Evolutionary conservation across 2,329 filamentous ascomycete species (phyloP).

Genomic region (Sarocladium kiliense): DNA sequence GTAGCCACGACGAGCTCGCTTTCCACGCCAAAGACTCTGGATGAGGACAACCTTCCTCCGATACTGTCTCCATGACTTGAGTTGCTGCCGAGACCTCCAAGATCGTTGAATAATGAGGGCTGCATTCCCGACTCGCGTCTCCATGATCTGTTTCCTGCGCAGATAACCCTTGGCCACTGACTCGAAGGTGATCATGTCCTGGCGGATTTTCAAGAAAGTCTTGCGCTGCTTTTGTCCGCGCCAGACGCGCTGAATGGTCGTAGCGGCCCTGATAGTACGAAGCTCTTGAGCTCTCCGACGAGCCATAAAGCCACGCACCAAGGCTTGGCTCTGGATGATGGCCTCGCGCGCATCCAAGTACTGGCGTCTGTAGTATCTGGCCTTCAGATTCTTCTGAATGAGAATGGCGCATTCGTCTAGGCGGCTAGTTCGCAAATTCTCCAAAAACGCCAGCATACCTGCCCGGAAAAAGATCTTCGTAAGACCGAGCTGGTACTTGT

Average conservation of each 20-base stretch:
- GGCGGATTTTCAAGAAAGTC: slow-evolving; percentile 70
- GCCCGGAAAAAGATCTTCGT: slow-evolving; percentile 99
- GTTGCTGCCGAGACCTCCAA: slow-evolving; percentile 76
- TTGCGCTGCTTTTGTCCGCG: slow-evolving; percentile 86
- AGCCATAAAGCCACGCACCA: slow-evolving; percentile 71
- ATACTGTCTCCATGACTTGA: slow-evolving; percentile 81
- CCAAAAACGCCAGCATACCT: slow-evolving; percentile 96
- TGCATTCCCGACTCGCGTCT: slow-evolving; percentile 88
- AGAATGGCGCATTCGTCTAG: slow-evolving; percentile 92
- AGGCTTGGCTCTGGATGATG: slow-evolving; percentile 74
- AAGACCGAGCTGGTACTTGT: slow-evolving; percentile 96
- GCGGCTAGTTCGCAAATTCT: slow-evolving; percentile 84
- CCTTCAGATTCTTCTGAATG: slow-evolving; percentile 97
- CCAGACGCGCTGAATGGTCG: slow-evolving; percentile 93
- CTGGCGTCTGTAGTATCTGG: slow-evolving; percentile 89
- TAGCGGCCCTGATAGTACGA: slow-evolving; percentile 79
- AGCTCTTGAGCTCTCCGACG: slow-evolving; percentile 74
- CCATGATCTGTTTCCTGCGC: slow-evolving; percentile 84
- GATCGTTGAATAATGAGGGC: slow-evolving; percentile 84
- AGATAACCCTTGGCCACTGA: slow-evolving; percentile 89
- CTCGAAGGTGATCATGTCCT: slow-evolving; percentile 83
- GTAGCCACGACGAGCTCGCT: slow-evolving; percentile 73
- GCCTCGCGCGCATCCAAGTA: slow-evolving; percentile 83
- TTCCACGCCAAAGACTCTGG: slow-evolving; percentile 91
- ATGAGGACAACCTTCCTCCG: slow-evolving; percentile 84